A percentile compares a stretch with the other conserved stretches of the same genome.
phyloP scores from a whole-genome alignment of 2,329 filamentous ascomycete species.

The Pseudodiploospora longispora region DNA sequence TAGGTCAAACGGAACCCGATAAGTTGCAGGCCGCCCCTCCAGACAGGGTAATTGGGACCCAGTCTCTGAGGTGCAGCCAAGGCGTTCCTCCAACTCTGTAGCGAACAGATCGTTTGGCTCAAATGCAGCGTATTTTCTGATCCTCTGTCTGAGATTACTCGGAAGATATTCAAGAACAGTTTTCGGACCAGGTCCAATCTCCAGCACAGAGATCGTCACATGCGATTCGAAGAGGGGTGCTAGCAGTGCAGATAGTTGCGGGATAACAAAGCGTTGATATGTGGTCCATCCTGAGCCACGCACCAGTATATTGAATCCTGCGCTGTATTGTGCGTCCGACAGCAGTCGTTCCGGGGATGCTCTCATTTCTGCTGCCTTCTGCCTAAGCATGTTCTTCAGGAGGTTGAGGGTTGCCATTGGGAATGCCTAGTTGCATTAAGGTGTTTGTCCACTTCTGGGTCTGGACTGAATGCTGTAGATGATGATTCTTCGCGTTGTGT shows the following conservation, averaged over 20 bases:
- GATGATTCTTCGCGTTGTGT: too few species aligned
- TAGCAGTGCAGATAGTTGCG: conserved; percentile 37
- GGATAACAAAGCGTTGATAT: conserved; percentile 45
- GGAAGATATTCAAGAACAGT: conserved; percentile 46
- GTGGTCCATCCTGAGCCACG: conserved; percentile 24
- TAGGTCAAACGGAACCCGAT: conserved; percentile 29
- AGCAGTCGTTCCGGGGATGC: conserved; percentile 25
- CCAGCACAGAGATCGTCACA: conserved; percentile 41
- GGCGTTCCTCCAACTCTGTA: conserved; percentile 31
- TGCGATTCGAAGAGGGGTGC: conserved; percentile 31
- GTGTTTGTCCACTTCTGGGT: too few species aligned
- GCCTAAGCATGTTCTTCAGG: conserved; percentile 3
- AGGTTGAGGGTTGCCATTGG: conserved; percentile 3
- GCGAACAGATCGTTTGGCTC: conserved; percentile 45
- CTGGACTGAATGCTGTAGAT: too few species aligned
- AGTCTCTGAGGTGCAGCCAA: conserved; percentile 21
- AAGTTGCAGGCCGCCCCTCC: conserved; percentile 29
- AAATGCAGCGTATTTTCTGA: conserved; percentile 45
- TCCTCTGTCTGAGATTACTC: conserved; percentile 26
- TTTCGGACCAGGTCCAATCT: conserved; percentile 51
- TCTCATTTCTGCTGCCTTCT: conserved; percentile 7
- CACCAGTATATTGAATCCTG: conserved; percentile 37
- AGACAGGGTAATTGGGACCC: conserved; percentile 33
- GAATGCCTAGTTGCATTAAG: too few species aligned
- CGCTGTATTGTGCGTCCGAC: conserved; percentile 39